Percentiles rank a stretch among this genome's conserved stretches.
Conservation (phyloP, 768 basidiomycete species). For the Panaeolus papilionaceus region DNA sequence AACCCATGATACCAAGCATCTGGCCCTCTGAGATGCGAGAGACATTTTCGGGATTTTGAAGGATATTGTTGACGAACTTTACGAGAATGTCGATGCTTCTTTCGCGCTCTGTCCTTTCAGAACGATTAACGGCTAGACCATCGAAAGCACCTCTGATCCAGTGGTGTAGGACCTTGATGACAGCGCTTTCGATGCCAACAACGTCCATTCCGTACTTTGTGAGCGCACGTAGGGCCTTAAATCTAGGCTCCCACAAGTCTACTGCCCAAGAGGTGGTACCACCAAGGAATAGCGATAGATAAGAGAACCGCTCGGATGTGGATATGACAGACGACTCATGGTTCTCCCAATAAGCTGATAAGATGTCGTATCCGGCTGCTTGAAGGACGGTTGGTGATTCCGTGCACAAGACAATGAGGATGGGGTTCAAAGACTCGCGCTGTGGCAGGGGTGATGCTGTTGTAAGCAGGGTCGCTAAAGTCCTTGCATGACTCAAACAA, state of each 20-base stretch:
- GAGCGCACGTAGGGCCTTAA: constrained; percentile 70
- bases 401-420: constrained; percentile 65
- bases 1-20: constrained; percentile 59
- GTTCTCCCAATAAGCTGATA: constrained; percentile 74
- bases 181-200: constrained; percentile 64
- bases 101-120: constrained; percentile 63
- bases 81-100: constrained; percentile 68
- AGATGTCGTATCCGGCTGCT: constrained; percentile 73
- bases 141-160: constrained; percentile 77
- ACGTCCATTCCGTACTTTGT: constrained; percentile 66
- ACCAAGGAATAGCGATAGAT: constrained; percentile 67
- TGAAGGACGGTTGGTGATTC: constrained; percentile 64
- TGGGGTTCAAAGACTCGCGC: constrained; percentile 57
- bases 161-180: constrained; percentile 60
- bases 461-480: constrained; percentile 57
- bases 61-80: constrained; percentile 57
- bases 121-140: constrained; percentile 46
- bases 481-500: constrained; percentile 66
- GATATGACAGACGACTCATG: constrained; percentile 49
- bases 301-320: constrained; percentile 66
- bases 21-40: constrained; percentile 67
- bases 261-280: constrained; percentile 55
- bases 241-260: constrained; percentile 77
- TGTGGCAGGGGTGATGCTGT: constrained; percentile 62
- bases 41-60: constrained; percentile 57